Base-by-base conservation (phyloP, 2,329 filamentous ascomycete genomes). In the Cladosporium colombiae region DNA sequence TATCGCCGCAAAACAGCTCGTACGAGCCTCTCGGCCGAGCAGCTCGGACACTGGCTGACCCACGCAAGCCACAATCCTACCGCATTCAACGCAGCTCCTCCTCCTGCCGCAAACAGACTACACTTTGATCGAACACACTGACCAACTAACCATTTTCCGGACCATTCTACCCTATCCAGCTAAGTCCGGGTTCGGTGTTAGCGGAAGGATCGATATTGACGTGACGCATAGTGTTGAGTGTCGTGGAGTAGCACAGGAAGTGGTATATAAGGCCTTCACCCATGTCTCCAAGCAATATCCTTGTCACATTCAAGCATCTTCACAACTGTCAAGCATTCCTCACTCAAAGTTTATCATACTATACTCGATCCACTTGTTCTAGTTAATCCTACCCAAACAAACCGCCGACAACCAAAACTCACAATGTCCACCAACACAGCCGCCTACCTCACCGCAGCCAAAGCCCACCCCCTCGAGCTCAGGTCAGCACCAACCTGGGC, bases 401-500 rank as follows among this genome's bases (percentile, higher is more conserved):
- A 21, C 29, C 10, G 21, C n/a, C n/a, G n/a, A 46, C 18, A 18
- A 57, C 18, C 16, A 31, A 40, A 13, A 57, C 55, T 23, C 13
- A 40, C 55, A n/a, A 57, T 57, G 55, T 62, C 59, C 16, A 53
- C 46, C 46, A 52, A 62, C 44, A 62, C 33, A 18, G 49, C 60
- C 27, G 50, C 60, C 23, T 55, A 56, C 49, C 60, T 55, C 13
- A 44, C 50, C 5, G 58, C 44, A 13, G 49, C 60, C 31, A 44
- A 55, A 25, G 50, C 49, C 35, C 33, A 55, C 23, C 33, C 49
- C 25, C 18, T 74, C 40, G 60, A 69, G n/a, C 40, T 73, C 58
- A 61, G 59, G 25, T 14, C 63, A 50, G 70, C 69, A 68, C 67
- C 13, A 64, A 67, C n/a, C 68, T 68, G 23, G 4, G 29, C 27